Evolutionary conservation across 345 rosid genomes (phyloP), one percentile per base, ranked within the genome.

Genomic region (Erucastrum elatum): DNA sequence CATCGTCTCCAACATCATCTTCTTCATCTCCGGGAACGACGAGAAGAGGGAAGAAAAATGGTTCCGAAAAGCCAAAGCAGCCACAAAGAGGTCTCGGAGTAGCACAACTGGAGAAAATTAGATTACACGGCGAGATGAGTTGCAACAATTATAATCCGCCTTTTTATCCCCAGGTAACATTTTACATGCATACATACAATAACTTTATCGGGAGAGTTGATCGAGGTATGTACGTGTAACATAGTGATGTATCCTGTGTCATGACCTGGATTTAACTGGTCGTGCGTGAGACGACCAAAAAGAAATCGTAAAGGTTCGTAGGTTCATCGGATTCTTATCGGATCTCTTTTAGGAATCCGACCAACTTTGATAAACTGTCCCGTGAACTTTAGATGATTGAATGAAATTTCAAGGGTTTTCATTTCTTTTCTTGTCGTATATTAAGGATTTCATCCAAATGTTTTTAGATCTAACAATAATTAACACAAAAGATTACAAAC

Each of bases 21-120:
- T 76, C 77, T 30, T 75, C 84, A 53, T 81, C 84, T 8, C 87
- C 94, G 5, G 83, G 21, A 21, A 21, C 94, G 33, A 91, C 91
- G 64, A 93, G 86, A 81, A 86, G 90, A 69, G 90, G 89, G 85
- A 95, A 90, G 82, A 95, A 90, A 86, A 80, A 78, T 71, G 84
- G 75, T 39, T 79, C 94, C 70, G 91, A 90, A 15, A 87, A 90
- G 87, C 94, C 90, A n/a, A 95, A 89, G 80, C 98, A 90, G 49
- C 99, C 99, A 3, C 98, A 96, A 71, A 90, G 99, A 87, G 99
- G 99, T 7, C 96, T 93, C 31, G 99, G 99, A 17, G 99, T 96
- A 51, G 99, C 99, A 80, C 97, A 96, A 68, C 63, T 96, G 83
- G 99, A 96, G 86, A 88, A 90, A 81, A 90, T 92, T 82, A 90